These are phyloP conservation scores for Epichloe bromicola DNA, from an alignment of 2,329 filamentous ascomycete genomes.

Conservation along the genomic window DNA sequence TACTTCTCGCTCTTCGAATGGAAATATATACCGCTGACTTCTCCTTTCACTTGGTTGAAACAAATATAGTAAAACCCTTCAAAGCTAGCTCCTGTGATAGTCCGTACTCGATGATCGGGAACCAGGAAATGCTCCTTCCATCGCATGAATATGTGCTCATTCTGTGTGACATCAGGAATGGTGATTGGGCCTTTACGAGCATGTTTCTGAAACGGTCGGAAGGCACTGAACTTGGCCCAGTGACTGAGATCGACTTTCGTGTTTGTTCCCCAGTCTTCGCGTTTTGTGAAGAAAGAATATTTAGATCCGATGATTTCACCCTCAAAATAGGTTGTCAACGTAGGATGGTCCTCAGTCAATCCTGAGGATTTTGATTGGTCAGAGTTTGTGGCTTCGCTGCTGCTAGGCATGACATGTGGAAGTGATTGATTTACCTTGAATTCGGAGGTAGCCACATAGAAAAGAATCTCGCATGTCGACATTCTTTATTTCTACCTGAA, in stretches of 20 bases:
- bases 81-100: constrained; percentile 88
- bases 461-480: constrained; percentile 91
- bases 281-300: constrained; percentile 84
- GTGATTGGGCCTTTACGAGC: constrained; percentile 40
- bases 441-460: constrained; percentile 86
- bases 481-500: constrained; percentile 93
- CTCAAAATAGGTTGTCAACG: constrained; percentile 96
- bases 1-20: constrained; percentile 97
- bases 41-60: constrained; percentile 83
- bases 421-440: constrained; percentile 54
- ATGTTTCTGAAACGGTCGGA: constrained; percentile 57
- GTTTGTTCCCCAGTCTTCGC: constrained; percentile 81
- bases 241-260: constrained; percentile 87
- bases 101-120: constrained; percentile 82
- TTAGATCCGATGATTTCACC: constrained; percentile 94
- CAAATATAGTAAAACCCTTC: constrained; percentile 99
- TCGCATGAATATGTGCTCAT: constrained; percentile 92
- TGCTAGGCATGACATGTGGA: neutral
- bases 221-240: constrained; percentile 83
- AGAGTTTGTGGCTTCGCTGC: neutral
- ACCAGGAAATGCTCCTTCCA: constrained; percentile 99
- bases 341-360: constrained; percentile 88
- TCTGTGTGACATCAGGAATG: constrained; percentile 60
- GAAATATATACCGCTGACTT: constrained; percentile 90
- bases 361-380: constrained; percentile 35